phyloP scores from a whole-genome alignment of 257 asterid genomes.

The Fraxinus quadrangulata region DNA sequence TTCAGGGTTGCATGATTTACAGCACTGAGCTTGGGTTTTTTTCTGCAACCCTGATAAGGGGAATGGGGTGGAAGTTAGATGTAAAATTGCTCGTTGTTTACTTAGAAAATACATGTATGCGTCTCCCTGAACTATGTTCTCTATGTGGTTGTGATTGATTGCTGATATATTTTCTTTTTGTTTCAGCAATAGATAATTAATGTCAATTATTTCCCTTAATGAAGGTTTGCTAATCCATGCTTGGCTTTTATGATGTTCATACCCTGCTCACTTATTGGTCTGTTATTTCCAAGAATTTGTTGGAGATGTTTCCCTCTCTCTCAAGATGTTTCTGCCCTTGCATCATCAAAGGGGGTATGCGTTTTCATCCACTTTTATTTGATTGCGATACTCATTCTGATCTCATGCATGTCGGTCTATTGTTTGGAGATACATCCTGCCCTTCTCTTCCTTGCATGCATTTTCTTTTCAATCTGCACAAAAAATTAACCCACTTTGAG shows the following conservation, averaged over 20 bases:
- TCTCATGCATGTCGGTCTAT: slow-evolving; percentile 1
- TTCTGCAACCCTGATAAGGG: not conserved
- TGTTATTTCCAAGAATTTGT: slow-evolving; percentile 68
- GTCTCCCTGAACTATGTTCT: not conserved
- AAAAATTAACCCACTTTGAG: not conserved
- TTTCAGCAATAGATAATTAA: not conserved
- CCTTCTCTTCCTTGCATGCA: not conserved
- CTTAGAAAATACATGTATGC: not conserved
- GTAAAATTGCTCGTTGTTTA: not conserved
- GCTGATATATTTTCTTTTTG: not conserved
- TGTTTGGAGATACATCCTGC: slow-evolving; percentile 24
- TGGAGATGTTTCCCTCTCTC: slow-evolving; percentile 73
- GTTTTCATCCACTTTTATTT: slow-evolving; percentile 24
- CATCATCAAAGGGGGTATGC: slow-evolving; percentile 65
- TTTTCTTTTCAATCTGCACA: slow-evolving; percentile 9
- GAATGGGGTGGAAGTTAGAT: not conserved
- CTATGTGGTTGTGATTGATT: not conserved
- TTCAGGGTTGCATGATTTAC: not conserved
- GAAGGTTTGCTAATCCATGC: slow-evolving; percentile 79
- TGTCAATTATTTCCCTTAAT: slow-evolving; percentile 23
- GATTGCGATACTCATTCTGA: not conserved
- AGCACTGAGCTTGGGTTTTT: not conserved
- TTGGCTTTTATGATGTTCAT: slow-evolving; percentile 86
- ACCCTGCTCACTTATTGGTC: slow-evolving; percentile 87
- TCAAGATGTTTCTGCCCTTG: slow-evolving; percentile 50